These are phyloP conservation scores for Dionaea muscipula DNA, from an alignment of 179 eudicot species.

Conservation along the genomic window DNA sequence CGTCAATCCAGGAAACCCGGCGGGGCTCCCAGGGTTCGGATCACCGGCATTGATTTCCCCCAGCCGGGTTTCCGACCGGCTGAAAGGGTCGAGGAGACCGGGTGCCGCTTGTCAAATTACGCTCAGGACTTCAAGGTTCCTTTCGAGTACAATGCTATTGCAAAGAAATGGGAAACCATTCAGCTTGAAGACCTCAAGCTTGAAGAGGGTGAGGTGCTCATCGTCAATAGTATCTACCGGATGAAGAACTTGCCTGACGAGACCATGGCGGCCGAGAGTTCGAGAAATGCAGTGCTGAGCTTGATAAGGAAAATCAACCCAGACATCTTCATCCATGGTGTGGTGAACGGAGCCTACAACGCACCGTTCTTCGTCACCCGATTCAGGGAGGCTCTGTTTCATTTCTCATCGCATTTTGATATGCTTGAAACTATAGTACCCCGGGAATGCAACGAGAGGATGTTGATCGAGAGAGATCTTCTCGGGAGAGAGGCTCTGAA, in stretches of 20 bases:
- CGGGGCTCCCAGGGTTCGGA: slow-evolving; percentile 47
- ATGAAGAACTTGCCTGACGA: slow-evolving; percentile 49
- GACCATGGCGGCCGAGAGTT: slow-evolving; percentile 31
- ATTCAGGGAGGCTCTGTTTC: slow-evolving; percentile 58
- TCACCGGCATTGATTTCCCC: slow-evolving; percentile 60
- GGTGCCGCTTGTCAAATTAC: slow-evolving; percentile 41
- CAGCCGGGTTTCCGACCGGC: slow-evolving; percentile 60
- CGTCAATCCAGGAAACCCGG: slow-evolving; percentile 32
- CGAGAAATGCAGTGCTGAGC: slow-evolving; percentile 35
- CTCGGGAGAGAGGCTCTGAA: slow-evolving; percentile 49
- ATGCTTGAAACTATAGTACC: slow-evolving; percentile 53
- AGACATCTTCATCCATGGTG: slow-evolving; percentile 43
- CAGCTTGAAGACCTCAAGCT: slow-evolving; percentile 44
- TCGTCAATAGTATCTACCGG: slow-evolving; percentile 43
- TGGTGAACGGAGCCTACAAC: slow-evolving; percentile 44
- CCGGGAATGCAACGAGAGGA: slow-evolving; percentile 35
- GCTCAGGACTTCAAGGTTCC: slow-evolving; percentile 40
- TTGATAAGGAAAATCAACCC: slow-evolving; percentile 48
- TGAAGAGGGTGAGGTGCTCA: slow-evolving; percentile 36
- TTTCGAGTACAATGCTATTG: slow-evolving; percentile 48
- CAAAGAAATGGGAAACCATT: slow-evolving; percentile 49
- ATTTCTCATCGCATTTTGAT: slow-evolving; percentile 54
- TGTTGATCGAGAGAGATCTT: slow-evolving; percentile 44
- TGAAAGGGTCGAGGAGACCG: slow-evolving; percentile 47
- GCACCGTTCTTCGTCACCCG: slow-evolving; percentile 57